Conservation (phyloP, 306 rosid species). For the Clitoria ternatea region DNA sequence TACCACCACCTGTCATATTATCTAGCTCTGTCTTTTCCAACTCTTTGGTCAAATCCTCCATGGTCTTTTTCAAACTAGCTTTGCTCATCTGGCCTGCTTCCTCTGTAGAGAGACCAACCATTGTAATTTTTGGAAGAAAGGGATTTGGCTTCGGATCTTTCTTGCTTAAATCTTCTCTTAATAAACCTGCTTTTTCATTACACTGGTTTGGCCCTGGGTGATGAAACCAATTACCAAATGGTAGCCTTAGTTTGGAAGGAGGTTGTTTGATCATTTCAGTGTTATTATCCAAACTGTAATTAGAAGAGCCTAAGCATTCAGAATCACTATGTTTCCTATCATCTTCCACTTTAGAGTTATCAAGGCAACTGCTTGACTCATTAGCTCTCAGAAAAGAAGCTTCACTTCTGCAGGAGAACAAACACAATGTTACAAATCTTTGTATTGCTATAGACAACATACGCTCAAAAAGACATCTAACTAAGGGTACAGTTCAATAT, state of each 20-base stretch:
- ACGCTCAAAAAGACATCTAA: neutral
- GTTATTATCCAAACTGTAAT: constrained; percentile 29
- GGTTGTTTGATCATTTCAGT: constrained; percentile 25
- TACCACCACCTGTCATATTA: constrained; percentile 28
- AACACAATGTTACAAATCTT: constrained; percentile 13
- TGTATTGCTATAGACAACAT: neutral
- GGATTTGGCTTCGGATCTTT: constrained; percentile 40
- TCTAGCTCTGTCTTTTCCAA: constrained; percentile 74
- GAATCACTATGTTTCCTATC: constrained; percentile 31
- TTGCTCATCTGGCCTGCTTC: constrained; percentile 71
- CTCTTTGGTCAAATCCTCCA: constrained; percentile 82
- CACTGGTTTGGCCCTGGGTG: constrained; percentile 36
- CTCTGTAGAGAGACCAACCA: constrained; percentile 90
- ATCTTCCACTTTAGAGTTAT: constrained; percentile 34
- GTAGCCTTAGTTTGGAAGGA: constrained; percentile 36
- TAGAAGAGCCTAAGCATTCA: constrained; percentile 31
- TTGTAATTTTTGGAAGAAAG: constrained; percentile 85
- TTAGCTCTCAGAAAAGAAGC: constrained; percentile 67
- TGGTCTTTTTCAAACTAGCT: constrained; percentile 71
- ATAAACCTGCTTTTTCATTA: constrained; percentile 23
- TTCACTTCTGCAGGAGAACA: constrained; percentile 63
- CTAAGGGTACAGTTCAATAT: neutral
- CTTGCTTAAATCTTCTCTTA: constrained; percentile 34
- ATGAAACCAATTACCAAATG: constrained; percentile 57
- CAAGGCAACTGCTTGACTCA: constrained; percentile 35